A percentile compares a stretch with the other conserved stretches of the same genome.
phyloP scores from a whole-genome alignment of 2,329 filamentous ascomycete genomes.

The Aureobasidium namibiae region DNA sequence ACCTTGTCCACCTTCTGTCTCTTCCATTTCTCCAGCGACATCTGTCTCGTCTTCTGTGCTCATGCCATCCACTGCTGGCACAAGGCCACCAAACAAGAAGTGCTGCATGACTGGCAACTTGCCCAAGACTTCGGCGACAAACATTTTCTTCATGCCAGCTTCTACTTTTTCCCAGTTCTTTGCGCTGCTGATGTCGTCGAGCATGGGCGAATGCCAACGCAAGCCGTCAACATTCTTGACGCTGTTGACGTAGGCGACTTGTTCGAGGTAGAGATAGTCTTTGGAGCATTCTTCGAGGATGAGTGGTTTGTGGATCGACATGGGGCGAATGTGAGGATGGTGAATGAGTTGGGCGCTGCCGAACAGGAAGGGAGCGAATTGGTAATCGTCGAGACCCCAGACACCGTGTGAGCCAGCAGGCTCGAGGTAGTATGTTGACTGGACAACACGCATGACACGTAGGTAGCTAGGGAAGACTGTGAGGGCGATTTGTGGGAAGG shows the following conservation, averaged over 20 bases:
- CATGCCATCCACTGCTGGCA: constrained; percentile 79
- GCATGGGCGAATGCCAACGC: constrained; percentile 95
- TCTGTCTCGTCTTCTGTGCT: constrained; percentile 51
- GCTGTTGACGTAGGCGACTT: constrained; percentile 88
- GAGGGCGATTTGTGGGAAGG: constrained; percentile 69
- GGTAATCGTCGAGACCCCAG: constrained; percentile 47
- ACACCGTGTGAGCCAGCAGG: constrained; percentile 52
- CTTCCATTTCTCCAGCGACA: constrained; percentile 36
- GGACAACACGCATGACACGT: constrained; percentile 74
- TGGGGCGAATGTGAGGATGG: constrained; percentile 50
- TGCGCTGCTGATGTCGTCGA: constrained; percentile 90
- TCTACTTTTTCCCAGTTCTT: constrained; percentile 91
- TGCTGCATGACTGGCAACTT: constrained; percentile 99
- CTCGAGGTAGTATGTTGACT: constrained; percentile 91
- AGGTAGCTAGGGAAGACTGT: constrained; percentile 77
- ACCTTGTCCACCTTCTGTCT: constrained; percentile 47
- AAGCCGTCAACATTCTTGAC: constrained; percentile 94
- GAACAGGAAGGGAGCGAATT: constrained; percentile 46
- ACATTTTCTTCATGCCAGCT: constrained; percentile 94
- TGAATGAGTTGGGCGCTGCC: constrained; percentile 50
- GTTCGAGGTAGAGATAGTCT: constrained; percentile 85
- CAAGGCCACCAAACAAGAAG: constrained; percentile 81
- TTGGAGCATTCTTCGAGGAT: constrained; percentile 76
- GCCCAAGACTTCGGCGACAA: constrained; percentile 80
- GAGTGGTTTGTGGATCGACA: constrained; percentile 73